phyloP scores from a whole-genome alignment of 305 asterid species.

The Solanum chacoense region DNA sequence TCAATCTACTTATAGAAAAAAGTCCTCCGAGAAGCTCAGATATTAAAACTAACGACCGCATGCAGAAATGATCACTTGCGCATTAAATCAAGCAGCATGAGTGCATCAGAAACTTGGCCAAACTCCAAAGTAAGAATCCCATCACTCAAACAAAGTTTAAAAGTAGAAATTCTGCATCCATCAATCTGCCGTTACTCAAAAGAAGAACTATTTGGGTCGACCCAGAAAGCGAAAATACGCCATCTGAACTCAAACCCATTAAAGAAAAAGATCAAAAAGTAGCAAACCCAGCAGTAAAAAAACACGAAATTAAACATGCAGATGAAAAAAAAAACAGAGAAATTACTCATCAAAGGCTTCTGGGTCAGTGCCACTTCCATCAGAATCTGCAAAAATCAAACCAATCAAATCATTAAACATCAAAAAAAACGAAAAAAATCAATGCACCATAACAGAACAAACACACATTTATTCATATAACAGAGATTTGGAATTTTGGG shows the following conservation, averaged over 20 bases:
- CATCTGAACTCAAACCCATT: neutral
- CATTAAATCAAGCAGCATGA: constrained; percentile 10
- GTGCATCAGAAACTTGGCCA: neutral
- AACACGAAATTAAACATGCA: constrained; percentile 2
- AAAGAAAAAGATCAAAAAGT: neutral
- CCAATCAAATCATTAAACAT: constrained; percentile 2
- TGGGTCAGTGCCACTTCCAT: constrained; percentile 34
- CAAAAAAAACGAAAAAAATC: neutral
- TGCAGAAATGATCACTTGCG: constrained; percentile 7
- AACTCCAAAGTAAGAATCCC: neutral
- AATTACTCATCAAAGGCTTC: constrained; percentile 30
- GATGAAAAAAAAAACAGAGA: neutral
- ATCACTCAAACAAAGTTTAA: neutral
- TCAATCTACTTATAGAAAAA: constrained; percentile 3
- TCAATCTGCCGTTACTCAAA: neutral
- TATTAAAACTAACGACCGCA: neutral
- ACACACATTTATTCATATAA: neutral
- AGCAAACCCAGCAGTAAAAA: neutral
- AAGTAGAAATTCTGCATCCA: neutral
- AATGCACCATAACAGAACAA: neutral
- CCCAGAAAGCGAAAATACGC: neutral
- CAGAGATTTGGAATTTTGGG: neutral
- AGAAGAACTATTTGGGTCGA: neutral
- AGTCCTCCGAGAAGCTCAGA: neutral
- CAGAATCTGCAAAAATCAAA: constrained; percentile 16